Evolutionary conservation across 2,329 filamentous ascomycete genomes (phyloP).

Genomic region (Trichophyton equinum): DNA sequence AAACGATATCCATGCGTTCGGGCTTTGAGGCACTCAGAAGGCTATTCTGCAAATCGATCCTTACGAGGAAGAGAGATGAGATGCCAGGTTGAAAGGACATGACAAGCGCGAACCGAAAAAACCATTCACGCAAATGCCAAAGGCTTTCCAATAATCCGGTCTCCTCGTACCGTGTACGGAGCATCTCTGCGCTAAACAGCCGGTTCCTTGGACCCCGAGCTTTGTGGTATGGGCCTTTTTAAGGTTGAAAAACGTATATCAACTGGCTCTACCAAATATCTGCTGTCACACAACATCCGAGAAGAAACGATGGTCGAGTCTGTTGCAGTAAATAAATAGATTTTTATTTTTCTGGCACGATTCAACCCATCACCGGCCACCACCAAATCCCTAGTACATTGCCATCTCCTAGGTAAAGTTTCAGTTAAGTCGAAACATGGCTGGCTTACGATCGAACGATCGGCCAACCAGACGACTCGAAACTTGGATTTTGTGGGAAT

Average conservation of each 20-base stretch:
- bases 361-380: neutral
- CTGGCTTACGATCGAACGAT: constrained; percentile 1
- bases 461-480: neutral
- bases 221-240: neutral
- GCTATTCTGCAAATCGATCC: neutral
- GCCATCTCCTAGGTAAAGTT: neutral
- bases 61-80: neutral
- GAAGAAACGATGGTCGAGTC: neutral
- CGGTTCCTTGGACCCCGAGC: neutral
- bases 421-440: neutral
- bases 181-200: neutral
- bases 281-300: neutral
- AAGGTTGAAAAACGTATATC: constrained; percentile 1
- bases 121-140: neutral
- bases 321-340: neutral
- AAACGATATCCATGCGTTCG: constrained; percentile 2
- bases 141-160: neutral
- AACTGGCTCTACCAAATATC: neutral
- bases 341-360: neutral
- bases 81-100: neutral
- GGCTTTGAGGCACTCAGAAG: neutral
- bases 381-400: constrained; percentile 1
- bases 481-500: neutral
- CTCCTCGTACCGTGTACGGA: neutral
- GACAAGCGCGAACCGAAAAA: constrained; percentile 2